Evolutionary conservation across 2,329 filamentous ascomycete species (phyloP).

Genomic region (Stachybotrys chartarum): DNA sequence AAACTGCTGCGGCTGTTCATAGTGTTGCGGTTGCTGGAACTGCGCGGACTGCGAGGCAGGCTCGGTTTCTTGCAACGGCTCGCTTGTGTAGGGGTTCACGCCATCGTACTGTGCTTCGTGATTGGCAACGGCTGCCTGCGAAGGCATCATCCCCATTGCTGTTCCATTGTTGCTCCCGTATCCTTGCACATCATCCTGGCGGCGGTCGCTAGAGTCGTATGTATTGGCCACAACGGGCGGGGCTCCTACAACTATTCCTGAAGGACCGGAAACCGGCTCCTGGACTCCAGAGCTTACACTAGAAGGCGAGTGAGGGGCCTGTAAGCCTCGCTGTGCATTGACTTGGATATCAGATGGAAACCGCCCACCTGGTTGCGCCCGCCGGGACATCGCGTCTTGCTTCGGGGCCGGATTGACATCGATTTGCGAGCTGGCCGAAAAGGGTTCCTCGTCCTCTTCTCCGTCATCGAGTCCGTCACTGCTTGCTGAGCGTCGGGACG

Average conservation of each 20-base stretch:
- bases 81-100: conserved; percentile 49
- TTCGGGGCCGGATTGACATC: conserved; percentile 38
- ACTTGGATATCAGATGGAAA: conserved; percentile 93
- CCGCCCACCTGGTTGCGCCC: conserved; percentile 87
- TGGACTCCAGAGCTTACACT: conserved; percentile 66
- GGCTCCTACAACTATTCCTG: conserved; percentile 51
- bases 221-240: conserved; percentile 33
- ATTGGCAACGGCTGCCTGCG: conserved; percentile 42
- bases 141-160: conserved; percentile 40
- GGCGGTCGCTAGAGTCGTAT: conserved; percentile 21
- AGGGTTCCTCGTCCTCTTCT: conserved; percentile 59
- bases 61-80: conserved; percentile 23
- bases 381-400: conserved; percentile 47
- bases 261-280: conserved; percentile 39
- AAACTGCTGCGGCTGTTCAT: conserved; percentile 3
- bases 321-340: conserved; percentile 70
- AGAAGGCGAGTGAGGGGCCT: conserved; percentile 70
- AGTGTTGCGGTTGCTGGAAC: conserved; percentile 8
- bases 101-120: conserved; percentile 46
- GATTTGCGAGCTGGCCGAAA: conserved; percentile 43
- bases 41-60: conserved; percentile 6
- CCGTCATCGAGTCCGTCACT: conserved; percentile 79
- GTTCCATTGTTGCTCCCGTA: conserved; percentile 40
- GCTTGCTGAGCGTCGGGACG: conserved; percentile 54
- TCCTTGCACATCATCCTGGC: conserved; percentile 21